Percentiles rank a stretch among this genome's conserved stretches.
Conservation (phyloP, 1,284 basidiomycete species). For the Agroathelia rolfsii region DNA sequence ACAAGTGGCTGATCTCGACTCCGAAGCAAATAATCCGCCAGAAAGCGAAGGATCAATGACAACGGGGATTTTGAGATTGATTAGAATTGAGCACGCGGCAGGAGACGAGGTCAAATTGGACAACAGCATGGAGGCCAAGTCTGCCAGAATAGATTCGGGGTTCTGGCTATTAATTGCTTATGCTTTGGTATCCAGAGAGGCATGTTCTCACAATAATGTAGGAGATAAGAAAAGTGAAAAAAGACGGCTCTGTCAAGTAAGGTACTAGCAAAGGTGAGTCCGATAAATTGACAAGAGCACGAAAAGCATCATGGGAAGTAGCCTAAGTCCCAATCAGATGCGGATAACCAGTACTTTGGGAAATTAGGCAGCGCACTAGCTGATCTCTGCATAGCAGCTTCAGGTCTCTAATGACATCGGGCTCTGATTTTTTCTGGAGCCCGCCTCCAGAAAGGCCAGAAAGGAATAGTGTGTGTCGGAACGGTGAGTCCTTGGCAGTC, state of each 20-base stretch:
- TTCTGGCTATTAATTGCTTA: constrained; percentile 42
- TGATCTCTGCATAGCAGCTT: constrained; percentile 84
- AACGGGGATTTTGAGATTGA: constrained; percentile 61
- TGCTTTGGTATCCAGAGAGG: constrained; percentile 9
- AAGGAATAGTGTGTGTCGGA: constrained; percentile 74
- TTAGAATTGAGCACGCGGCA: constrained; percentile 54
- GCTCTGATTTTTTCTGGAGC: constrained; percentile 52
- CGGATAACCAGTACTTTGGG: constrained; percentile 7
- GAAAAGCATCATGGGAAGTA: constrained; percentile 91
- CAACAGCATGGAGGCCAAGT: constrained; percentile 92
- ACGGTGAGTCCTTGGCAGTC: constrained; percentile 61
- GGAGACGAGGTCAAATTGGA: constrained; percentile 88
- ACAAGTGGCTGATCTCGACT: constrained; percentile 68
- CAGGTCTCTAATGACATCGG: constrained; percentile 63
- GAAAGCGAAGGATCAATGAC: constrained; percentile 36
- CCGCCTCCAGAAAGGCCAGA: constrained; percentile 41
- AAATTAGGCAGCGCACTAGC: constrained; percentile 38
- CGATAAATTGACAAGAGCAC: constrained; percentile 89
- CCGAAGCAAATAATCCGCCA: too few species aligned
- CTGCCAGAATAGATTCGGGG: constrained; percentile 81
- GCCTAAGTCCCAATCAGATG: constrained; percentile 48
- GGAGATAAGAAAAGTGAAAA: constrained; percentile 78
- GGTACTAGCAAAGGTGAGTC: constrained; percentile 70
- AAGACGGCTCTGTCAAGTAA: constrained; percentile 65
- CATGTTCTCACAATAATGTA: constrained; percentile 77